A percentile compares a stretch with the other conserved stretches of the same genome.
Conservation (phyloP, 2,329 filamentous ascomycete species). For the Colletotrichum sp. region DNA sequence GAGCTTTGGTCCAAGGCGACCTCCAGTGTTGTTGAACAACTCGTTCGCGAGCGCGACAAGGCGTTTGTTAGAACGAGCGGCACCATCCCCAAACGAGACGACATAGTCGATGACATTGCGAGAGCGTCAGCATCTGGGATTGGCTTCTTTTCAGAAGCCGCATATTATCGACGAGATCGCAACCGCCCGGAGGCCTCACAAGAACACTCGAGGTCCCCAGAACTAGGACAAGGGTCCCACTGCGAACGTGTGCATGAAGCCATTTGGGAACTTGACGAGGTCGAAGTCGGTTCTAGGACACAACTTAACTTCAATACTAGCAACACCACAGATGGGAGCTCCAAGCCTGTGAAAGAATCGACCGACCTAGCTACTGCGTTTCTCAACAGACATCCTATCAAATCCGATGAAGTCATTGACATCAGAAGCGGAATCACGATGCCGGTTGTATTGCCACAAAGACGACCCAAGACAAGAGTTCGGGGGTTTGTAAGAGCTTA, state of each 20-base stretch:
- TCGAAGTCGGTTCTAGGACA: background rate
- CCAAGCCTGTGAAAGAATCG: background rate
- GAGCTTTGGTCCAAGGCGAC: background rate
- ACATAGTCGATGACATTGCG: conserved; percentile 15
- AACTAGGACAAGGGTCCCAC: background rate
- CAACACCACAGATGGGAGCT: background rate
- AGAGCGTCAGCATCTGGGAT: conserved; percentile 20
- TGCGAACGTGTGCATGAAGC: background rate
- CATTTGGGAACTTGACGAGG: background rate
- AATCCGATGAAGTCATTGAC: accelerated
- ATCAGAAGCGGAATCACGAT: conserved; percentile 31
- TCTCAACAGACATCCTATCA: background rate
- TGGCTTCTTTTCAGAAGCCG: conserved; percentile 22
- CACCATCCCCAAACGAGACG: background rate
- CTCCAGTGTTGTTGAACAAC: background rate
- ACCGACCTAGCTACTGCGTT: background rate
- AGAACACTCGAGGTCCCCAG: background rate
- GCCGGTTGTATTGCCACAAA: conserved; percentile 57
- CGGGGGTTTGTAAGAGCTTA: conserved; percentile 60
- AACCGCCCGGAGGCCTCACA: background rate
- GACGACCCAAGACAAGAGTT: conserved; percentile 50
- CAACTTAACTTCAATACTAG: background rate
- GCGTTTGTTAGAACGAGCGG: background rate
- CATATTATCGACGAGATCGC: conserved; percentile 22
- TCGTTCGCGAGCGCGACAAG: background rate